Evolutionary conservation across 2,329 filamentous ascomycete genomes (phyloP), one percentile per base, ranked within the genome.

Genomic region (Alternaria gansuensis): DNA sequence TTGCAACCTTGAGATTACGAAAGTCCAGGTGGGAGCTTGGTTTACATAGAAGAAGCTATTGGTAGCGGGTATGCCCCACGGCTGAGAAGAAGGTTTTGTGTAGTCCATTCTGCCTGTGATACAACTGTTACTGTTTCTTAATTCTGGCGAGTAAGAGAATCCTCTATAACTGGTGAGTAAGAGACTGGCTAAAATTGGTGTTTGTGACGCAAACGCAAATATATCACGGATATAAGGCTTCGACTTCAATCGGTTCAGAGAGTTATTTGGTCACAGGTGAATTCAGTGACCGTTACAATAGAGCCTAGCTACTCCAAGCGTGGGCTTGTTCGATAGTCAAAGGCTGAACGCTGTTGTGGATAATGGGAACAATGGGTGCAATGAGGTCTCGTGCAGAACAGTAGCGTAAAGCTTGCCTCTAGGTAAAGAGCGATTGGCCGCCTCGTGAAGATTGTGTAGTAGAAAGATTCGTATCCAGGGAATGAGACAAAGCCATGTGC

Each of bases 1-100:
- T 10, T 62, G 59, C 11, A 75, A 59, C 43, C 37, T 55, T n/a
- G 50, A 46, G 21, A 73, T 24, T 21, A 59, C 46, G 5, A 28
- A 14, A 10, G 51, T 34, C 24, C 44, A 29, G 17, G 43, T 14
- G 10, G 17, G 23, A 13, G 17, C 9, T 17, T 48, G 21, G 24
- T 43, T 23, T 7, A 31, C 5, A 28, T 34, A 33, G 40, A 59
- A 49, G 13, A 48, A 48, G 23, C 23, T 31, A 17, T 45, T 53
- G 8, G 26, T 34, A 23, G 10, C n/a, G 14, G 39, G 13, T 6
- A n/a, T 28, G 11, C 34, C 51, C 57, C 52, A 43, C 23, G 23
- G 34, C 28, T 49, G 43, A 29, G 39, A 46, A 14, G 29, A 28
- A 26, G 21, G 21, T 11, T 24, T 28, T 29, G 21, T 33, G 29